These are phyloP conservation scores for Fusarium oligoseptatum DNA, from an alignment of 2,329 filamentous ascomycete genomes.

Conservation along the genomic window DNA sequence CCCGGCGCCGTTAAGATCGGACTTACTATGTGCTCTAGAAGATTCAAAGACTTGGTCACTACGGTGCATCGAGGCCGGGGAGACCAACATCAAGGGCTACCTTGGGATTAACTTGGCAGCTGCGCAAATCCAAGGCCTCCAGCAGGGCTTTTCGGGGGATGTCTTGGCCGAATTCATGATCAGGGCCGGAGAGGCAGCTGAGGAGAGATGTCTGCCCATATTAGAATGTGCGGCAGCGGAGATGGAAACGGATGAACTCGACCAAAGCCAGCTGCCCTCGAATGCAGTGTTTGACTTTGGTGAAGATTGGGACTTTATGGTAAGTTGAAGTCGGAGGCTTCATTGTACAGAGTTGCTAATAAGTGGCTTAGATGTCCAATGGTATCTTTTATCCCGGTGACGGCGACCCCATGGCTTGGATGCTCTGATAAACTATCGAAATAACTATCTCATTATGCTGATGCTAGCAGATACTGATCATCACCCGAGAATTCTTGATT, in stretches of 20 bases:
- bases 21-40: slow-evolving; percentile 58
- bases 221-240: slow-evolving; percentile 50
- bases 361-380: slow-evolving; percentile 18
- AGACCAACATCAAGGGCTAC: slow-evolving; percentile 68
- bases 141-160: slow-evolving; percentile 50
- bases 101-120: slow-evolving; percentile 52
- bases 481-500: neutral
- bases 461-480: neutral
- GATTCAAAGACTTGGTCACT: slow-evolving; percentile 58
- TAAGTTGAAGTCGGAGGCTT: slow-evolving; percentile 8
- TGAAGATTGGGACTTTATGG: slow-evolving; percentile 46
- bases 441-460: neutral
- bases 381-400: slow-evolving; percentile 16
- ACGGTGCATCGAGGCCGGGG: slow-evolving; percentile 59
- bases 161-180: slow-evolving; percentile 53
- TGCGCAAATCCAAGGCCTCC: slow-evolving; percentile 59
- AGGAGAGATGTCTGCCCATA: slow-evolving; percentile 50
- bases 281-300: slow-evolving; percentile 14
- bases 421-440: slow-evolving; percentile 5
- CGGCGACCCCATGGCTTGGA: slow-evolving; percentile 20
- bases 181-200: slow-evolving; percentile 53
- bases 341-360: neutral
- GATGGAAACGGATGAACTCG: slow-evolving; percentile 1
- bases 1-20: slow-evolving; percentile 51
- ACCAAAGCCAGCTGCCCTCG: neutral